These are phyloP conservation scores for Nakataea oryzae DNA, from an alignment of 2,329 filamentous ascomycete species.

Conservation along the genomic window DNA sequence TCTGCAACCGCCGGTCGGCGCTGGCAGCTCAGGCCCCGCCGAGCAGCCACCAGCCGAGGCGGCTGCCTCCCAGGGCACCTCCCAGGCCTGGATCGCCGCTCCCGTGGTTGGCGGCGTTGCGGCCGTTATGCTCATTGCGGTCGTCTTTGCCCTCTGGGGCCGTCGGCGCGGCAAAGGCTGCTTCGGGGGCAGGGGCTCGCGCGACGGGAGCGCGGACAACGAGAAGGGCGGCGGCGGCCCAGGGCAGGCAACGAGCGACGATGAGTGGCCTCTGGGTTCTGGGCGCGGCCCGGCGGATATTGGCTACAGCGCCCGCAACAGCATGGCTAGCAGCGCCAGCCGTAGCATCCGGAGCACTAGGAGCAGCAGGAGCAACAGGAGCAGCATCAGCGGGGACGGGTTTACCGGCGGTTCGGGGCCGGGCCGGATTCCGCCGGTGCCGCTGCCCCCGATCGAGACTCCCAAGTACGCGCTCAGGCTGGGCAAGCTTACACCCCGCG, in stretches of 20 bases:
- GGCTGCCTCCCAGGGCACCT: background rate
- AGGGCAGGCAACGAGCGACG: background rate
- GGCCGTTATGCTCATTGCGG: constrained; percentile 18
- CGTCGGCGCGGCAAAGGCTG: constrained; percentile 11
- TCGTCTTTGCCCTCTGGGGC: constrained; percentile 18
- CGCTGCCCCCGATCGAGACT: background rate
- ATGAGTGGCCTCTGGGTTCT: background rate
- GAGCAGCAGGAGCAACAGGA: background rate
- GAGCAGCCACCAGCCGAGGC: background rate
- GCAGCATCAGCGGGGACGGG: background rate
- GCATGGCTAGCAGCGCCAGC: background rate
- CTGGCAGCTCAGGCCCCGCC: background rate
- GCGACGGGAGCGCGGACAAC: background rate
- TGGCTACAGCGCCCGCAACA: background rate
- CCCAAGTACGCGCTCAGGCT: constrained; percentile 4
- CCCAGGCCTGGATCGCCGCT: constrained; percentile 20
- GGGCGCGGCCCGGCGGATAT: background rate
- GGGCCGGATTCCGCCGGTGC: background rate
- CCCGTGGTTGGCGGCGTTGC: constrained; percentile 21
- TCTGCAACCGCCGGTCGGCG: constrained; percentile 1
- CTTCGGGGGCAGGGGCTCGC: background rate
- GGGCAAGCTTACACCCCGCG: constrained; percentile 5
- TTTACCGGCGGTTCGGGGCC: background rate
- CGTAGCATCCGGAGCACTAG: background rate
- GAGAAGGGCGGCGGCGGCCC: background rate